Evolutionary conservation across 2,329 filamentous ascomycete genomes (phyloP).

Genomic region (Neonectria sp.): DNA sequence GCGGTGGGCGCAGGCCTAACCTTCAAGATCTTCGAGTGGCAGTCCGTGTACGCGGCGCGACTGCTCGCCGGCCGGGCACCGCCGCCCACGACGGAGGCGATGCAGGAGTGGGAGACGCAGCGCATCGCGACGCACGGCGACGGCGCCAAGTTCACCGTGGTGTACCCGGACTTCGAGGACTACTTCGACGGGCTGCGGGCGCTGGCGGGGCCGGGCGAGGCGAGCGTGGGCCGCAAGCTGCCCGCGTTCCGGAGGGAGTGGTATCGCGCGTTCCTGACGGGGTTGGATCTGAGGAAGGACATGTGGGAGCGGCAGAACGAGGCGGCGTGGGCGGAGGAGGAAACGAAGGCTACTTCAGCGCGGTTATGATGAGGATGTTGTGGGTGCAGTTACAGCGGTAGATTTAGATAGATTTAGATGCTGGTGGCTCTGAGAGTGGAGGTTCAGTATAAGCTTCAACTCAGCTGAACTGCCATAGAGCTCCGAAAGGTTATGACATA

Average conservation of each 20-base stretch:
- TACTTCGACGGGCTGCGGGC: slow-evolving; percentile 72
- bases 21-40: slow-evolving; percentile 79
- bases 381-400: background rate
- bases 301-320: slow-evolving; percentile 71
- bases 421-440: background rate
- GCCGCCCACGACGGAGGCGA: slow-evolving; percentile 65
- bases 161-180: slow-evolving; percentile 74
- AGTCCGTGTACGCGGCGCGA: slow-evolving; percentile 73
- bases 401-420: background rate
- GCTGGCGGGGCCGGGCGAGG: slow-evolving; percentile 62
- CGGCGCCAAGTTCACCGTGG: slow-evolving; percentile 67
- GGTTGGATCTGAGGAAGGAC: slow-evolving; percentile 68
- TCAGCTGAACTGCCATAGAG: background rate
- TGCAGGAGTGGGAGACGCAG: slow-evolving; percentile 70
- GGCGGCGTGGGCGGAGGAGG: slow-evolving; percentile 27
- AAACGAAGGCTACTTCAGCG: background rate
- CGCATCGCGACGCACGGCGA: slow-evolving; percentile 70
- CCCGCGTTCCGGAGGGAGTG: slow-evolving; percentile 63
- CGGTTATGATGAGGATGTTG: slow-evolving; percentile 10
- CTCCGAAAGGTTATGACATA: background rate
- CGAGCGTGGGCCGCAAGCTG: slow-evolving; percentile 61
- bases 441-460: background rate
- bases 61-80: slow-evolving; percentile 68
- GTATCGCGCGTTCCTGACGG: slow-evolving; percentile 66
- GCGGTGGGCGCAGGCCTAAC: slow-evolving; percentile 72